Conservation (phyloP, 2,329 filamentous ascomycete genomes). For the Phialophora macrospora region DNA sequence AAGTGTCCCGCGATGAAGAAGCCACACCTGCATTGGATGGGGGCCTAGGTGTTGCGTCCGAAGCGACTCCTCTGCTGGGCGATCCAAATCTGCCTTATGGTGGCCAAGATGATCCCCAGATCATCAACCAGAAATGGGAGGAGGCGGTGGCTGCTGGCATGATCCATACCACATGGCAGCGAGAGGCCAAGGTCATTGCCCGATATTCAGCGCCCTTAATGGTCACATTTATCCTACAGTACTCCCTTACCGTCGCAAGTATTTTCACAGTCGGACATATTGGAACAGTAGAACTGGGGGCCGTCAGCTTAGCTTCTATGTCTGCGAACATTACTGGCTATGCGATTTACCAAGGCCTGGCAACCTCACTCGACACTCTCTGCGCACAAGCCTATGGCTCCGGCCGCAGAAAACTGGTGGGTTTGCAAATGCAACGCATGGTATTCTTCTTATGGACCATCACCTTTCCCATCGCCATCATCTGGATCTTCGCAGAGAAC, state of each 20-base stretch:
- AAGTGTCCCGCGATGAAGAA: conserved; percentile 40
- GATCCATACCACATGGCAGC: conserved; percentile 88
- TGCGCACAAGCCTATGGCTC: conserved; percentile 94
- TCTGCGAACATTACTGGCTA: conserved; percentile 79
- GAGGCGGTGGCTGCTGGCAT: conserved; percentile 79
- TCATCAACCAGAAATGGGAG: conserved; percentile 77
- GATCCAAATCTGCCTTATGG: conserved; percentile 51
- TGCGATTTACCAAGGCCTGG: conserved; percentile 73
- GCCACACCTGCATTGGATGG: conserved; percentile 28
- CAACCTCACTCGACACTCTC: conserved; percentile 88
- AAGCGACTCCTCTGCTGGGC: conserved; percentile 57
- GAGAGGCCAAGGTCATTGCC: conserved; percentile 80
- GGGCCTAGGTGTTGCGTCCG: conserved; percentile 42
- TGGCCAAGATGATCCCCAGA: conserved; percentile 57
- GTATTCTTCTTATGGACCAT: conserved; percentile 74
- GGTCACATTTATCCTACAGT: conserved; percentile 77
- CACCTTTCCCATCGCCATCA: conserved; percentile 71
- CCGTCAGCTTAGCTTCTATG: conserved; percentile 74
- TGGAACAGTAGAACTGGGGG: conserved; percentile 71
- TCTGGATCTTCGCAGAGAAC: conserved; percentile 72
- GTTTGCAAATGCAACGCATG: conserved; percentile 81
- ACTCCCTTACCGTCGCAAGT: conserved; percentile 80
- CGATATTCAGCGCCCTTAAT: conserved; percentile 73
- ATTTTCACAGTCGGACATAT: conserved; percentile 79
- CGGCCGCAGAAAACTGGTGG: conserved; percentile 85